Evolutionary conservation across 2,329 filamentous ascomycete species (phyloP).

Genomic region (Penicillium vulpinum): DNA sequence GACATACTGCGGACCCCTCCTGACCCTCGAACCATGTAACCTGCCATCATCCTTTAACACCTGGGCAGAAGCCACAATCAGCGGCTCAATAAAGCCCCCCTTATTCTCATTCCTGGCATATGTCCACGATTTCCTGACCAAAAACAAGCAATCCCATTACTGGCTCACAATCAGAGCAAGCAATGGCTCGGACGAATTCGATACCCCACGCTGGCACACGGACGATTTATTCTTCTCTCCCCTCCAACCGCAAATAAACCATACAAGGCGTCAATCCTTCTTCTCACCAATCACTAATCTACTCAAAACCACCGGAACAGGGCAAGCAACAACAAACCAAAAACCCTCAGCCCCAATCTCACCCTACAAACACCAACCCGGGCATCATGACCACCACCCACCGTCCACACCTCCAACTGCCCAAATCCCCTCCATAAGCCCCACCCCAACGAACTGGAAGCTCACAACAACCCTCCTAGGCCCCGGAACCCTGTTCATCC

Average conservation of each 20-base stretch:
- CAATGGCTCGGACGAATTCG: slow-evolving; percentile 45
- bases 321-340: neutral
- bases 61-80: slow-evolving; percentile 40
- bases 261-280: slow-evolving; percentile 6
- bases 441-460: slow-evolving; percentile 50
- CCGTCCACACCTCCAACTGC: neutral
- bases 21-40: slow-evolving; percentile 26
- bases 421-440: slow-evolving; percentile 3
- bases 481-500: slow-evolving; percentile 50
- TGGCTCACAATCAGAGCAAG: slow-evolving; percentile 53
- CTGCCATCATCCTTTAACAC: slow-evolving; percentile 43
- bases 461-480: slow-evolving; percentile 51
- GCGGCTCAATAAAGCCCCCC: slow-evolving; percentile 34
- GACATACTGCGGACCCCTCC: slow-evolving; percentile 49
- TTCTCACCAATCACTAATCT: neutral
- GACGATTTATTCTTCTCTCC: slow-evolving; percentile 51
- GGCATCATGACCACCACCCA: slow-evolving; percentile 6
- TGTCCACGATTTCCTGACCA: slow-evolving; percentile 40
- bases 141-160: slow-evolving; percentile 44
- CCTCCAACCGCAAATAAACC: slow-evolving; percentile 15
- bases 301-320: neutral
- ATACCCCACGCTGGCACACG: slow-evolving; percentile 51
- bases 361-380: neutral
- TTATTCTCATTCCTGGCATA: slow-evolving; percentile 47
- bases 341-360: neutral